A percentile compares a stretch with the other conserved stretches of the same genome.
Evolutionary conservation across 2,329 filamentous ascomycete species (phyloP).

Genomic region (Massarina eburnea): DNA sequence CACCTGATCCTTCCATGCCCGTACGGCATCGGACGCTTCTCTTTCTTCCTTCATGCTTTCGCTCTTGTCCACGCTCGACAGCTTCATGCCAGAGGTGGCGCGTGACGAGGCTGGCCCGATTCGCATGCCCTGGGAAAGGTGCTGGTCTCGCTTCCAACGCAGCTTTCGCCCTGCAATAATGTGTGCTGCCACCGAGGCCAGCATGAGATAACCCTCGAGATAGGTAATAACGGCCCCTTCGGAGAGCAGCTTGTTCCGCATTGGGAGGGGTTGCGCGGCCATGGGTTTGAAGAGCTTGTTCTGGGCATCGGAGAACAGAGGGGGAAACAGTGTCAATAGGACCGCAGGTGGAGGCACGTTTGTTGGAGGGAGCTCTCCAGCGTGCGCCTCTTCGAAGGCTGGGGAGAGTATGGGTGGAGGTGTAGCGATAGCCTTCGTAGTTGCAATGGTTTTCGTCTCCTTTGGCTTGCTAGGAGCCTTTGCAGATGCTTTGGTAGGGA

Average conservation of each 20-base stretch:
- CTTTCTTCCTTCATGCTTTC: slow-evolving; percentile 83
- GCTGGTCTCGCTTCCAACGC: slow-evolving; percentile 87
- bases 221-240: slow-evolving; percentile 65
- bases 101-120: slow-evolving; percentile 73
- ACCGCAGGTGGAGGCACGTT: slow-evolving; percentile 89
- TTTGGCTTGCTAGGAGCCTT: slow-evolving; percentile 7
- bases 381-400: slow-evolving; percentile 20
- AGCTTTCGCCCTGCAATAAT: slow-evolving; percentile 82
- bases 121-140: slow-evolving; percentile 83
- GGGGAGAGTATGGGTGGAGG: slow-evolving; percentile 26
- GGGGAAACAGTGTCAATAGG: slow-evolving; percentile 74
- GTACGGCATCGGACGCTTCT: slow-evolving; percentile 76
- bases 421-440: slow-evolving; percentile 1
- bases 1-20: slow-evolving; percentile 73
- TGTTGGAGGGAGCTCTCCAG: slow-evolving; percentile 62
- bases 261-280: slow-evolving; percentile 57
- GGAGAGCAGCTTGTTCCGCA: slow-evolving; percentile 65
- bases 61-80: slow-evolving; percentile 79
- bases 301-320: slow-evolving; percentile 67
- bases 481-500: slow-evolving; percentile 17
- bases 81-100: slow-evolving; percentile 81
- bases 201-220: slow-evolving; percentile 63
- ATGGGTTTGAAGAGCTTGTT: slow-evolving; percentile 67
- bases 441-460: slow-evolving; percentile 1
- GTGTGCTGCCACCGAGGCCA: slow-evolving; percentile 71